Evolutionary conservation across 441 rosid genomes (phyloP), one percentile per base, ranked within the genome.

Genomic region (Biscutella laevigata): DNA sequence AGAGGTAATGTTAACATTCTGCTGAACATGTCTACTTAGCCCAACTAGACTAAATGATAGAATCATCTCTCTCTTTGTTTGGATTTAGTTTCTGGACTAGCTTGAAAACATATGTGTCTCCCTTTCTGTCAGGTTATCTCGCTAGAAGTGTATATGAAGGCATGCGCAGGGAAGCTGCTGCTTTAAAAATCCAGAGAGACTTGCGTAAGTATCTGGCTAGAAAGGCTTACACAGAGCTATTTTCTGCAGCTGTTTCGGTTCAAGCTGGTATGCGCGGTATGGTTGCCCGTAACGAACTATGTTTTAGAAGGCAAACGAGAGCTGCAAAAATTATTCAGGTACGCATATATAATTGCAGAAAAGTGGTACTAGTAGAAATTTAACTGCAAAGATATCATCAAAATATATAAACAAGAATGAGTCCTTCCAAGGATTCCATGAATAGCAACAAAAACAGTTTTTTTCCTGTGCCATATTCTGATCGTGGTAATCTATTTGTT

Each of bases 241-340:
- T 42, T 37, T 71, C 58, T 41, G 74, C 97, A 67, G 81, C 95
- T 37, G 63, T 85, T 67, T 73, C 71, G 9, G 74, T 94, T 67
- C 98, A 90, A 73, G 67, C 90, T 22, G 88, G 95, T 54, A 80
- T 90, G 74, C 92, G 87, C 47, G 96, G 89, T 49, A 85, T 94
- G 94, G 82, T 72, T 74, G 88, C 94, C 68, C 82, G 92, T 48
- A 77, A 73, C 41, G 88, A 80, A 55, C 66, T 89, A 32, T 77
- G 66, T 46, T 74, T 74, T 64, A 83, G 84, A 73, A 77, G 82
- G 79, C 84, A 72, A 69, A 83, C 82, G 2, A 80, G n/a, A 67
- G 99, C 94, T 29, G 86, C 94, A 19, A 77, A 56, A 54, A 43
- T 69, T 35, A 82, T 94, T 63, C 96, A 89, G 96, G 99, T 74